Base-by-base conservation (phyloP, 176 grass and related monocot species). In the Puya raimondii region DNA sequence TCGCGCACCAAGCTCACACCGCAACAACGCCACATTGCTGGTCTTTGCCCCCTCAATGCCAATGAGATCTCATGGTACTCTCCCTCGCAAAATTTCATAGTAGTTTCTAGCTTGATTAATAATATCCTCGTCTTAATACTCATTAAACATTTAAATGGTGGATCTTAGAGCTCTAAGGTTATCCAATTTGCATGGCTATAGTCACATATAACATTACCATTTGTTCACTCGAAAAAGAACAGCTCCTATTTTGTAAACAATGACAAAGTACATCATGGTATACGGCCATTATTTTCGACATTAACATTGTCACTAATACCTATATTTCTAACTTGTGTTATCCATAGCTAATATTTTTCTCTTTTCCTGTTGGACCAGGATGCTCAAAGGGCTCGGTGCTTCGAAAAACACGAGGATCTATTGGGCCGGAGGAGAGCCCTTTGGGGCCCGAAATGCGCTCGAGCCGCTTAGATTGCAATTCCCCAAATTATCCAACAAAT, bases 1-100 rank as follows among this genome's bases (percentile, higher is more conserved):
- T 80, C 77, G 2, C 71, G 82, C 1, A 50, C 71, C 12, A 85
- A 80, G n/a, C 50, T 80, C 23, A 85, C 33, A 3, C 65, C 72
- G 2, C 66, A 47, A 2, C 25, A 70, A 3, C 72, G 82, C 29
- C 76, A 80, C 25, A 47, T 65, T 11, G 71, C 82, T 2, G 82
- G 82, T 2, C 72, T 85, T 6, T 85, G 82, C 59, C 82, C 82
- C 21, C 72, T 85, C 1, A 85, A 85, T n/a, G 72, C 72, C 61
- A 27, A 72, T 11, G 82, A 72, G 50, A 80, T 80, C 2, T 76
- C 82, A 13, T 80, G 81, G 75, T 77, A 17, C 14, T 47, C 23
- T 6, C 9, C 0, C 11, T 12, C 6, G 10, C 16, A 12, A n/a
- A 13, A 29, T 10, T 13, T 22, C 25, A 26, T 26, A 26, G 25